Evolutionary conservation across 1,139 yeast genomes (phyloP), one percentile per base, ranked within the genome.

Genomic region (Meyerozyma carpophila): DNA sequence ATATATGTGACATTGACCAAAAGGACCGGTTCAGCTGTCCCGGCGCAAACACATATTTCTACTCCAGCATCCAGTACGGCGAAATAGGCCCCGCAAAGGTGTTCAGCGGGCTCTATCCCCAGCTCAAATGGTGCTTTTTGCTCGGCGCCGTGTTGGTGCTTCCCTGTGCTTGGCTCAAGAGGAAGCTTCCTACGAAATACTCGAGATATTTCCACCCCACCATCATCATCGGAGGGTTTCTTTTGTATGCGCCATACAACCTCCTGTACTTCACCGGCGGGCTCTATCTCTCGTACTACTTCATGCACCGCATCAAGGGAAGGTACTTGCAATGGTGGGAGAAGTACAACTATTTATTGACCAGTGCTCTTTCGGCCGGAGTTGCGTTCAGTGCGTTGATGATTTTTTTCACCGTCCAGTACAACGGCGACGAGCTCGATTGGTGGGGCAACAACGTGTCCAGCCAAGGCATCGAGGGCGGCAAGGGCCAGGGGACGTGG

Each of bases 21-120:
- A 51, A 51, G 40, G 58, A 64, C 36, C 62, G 59, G 46, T 54
- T 66, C 38, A 53, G 60, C 11, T 66, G 73, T 48, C 71, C 71
- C 4, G 62, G 62, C 7, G 63, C 67, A 8, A 61, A 57, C 24
- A 61, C 67, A 0, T 66, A 57, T 45, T 67, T 62, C 48, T 62
- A 56, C 43, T 58, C 70, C 3, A 61, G 66, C 42, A 54, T 67
- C 27, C 59, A 64, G 45, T 67, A 65, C 58, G 72, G 73, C 18
- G 68, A 62, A 32, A 63, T 66, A 46, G 72, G 73, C 1, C 70
- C 70, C 0, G 57, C 61, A 26, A 63, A 58, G 44, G 67, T 64
- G 1, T 66, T 66, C 47, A 47, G 60, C 25, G 67, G 66, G 1
- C 46, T 65, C 11, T 65, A 65, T 44, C 71, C 71, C 0, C 49